Evolutionary conservation across 108 stramenopile species (phyloP), one percentile per base, ranked within the genome.

Genomic region (Chaetoceros muelleri): DNA sequence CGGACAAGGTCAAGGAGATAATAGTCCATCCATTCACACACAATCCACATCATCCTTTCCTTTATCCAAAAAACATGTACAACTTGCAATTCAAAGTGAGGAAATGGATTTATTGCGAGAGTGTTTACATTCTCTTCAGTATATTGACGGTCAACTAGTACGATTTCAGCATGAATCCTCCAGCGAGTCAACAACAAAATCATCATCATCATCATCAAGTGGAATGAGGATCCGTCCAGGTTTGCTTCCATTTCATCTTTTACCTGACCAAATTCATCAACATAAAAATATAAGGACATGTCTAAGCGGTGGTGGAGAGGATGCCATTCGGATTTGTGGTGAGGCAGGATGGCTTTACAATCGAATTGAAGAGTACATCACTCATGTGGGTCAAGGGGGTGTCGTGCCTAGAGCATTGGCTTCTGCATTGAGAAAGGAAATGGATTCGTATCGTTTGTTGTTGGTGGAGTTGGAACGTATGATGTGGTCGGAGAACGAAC

Each of bases 341-440:
- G 88, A 94, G 69, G 74, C 80, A 1, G 95, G 95, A 1, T 93
- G 89, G 91, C 56, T 94, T 22, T 94, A 81, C 57, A 53, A 64
- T 27, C 61, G 79, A 17, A 57, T 91, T 5, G 22, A 57, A n/a
- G 2, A 25, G n/a, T 84, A 78, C 52, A 60, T 88, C 20, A 64
- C 66, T n/a, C 40, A 28, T 24, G 71, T 75, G 58, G 72, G 63
- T 20, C 29, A 57, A 16, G 64, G 66, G 46, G 89, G 89, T 19
- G 58, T 73, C n/a, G 73, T 87, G 16, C 62, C 76, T 1, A 64
- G 87, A 27, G 87, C 93, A 52, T 72, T 94, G 28, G 76, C 82
- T 21, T 65, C 64, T n/a, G 71, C 90, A 27, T 46, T 93, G 63
- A 62, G 75, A 44, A 60, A 61, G 3, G 82, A 94, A 50, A 46